Conservation (phyloP, 768 basidiomycete species). For the Boletus rex-veris region DNA sequence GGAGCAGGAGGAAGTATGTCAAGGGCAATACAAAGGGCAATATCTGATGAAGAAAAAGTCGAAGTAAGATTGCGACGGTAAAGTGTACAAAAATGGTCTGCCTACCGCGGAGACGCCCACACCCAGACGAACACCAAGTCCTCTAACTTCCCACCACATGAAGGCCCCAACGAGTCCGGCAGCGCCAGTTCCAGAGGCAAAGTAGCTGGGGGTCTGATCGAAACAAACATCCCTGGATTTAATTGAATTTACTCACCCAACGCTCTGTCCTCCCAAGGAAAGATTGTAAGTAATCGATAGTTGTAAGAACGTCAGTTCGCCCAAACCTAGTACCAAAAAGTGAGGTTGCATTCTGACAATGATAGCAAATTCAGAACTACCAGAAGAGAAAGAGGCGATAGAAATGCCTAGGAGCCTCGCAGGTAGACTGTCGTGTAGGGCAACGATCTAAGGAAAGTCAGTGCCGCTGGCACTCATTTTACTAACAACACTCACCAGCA, state of each 20-base stretch:
- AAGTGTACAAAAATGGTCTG: not conserved
- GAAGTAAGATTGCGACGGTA: not conserved
- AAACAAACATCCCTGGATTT: not conserved
- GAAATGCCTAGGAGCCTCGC: slow-evolving; percentile 78
- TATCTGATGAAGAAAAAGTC: slow-evolving; percentile 43
- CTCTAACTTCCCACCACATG: slow-evolving; percentile 91
- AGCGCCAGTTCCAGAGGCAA: slow-evolving; percentile 91
- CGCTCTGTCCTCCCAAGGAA: slow-evolving; percentile 69
- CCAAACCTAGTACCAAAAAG: slow-evolving; percentile 57
- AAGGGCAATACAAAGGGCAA: slow-evolving; percentile 79
- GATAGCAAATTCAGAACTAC: slow-evolving; percentile 33
- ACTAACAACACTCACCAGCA: slow-evolving; percentile 61
- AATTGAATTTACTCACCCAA: slow-evolving; percentile 54
- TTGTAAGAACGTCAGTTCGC: slow-evolving; percentile 93
- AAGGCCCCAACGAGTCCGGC: slow-evolving; percentile 92
- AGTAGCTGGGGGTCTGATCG: slow-evolving; percentile 55
- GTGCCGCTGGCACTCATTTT: not conserved
- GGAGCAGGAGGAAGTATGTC: slow-evolving; percentile 76
- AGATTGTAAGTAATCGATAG: slow-evolving; percentile 80
- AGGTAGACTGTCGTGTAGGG: slow-evolving; percentile 58
- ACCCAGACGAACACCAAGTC: slow-evolving; percentile 77
- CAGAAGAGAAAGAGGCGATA: slow-evolving; percentile 84
- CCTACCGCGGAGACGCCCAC: slow-evolving; percentile 81
- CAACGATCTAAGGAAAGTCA: slow-evolving; percentile 59
- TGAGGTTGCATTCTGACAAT: slow-evolving; percentile 1